Conservation (phyloP, 305 asterid genomes). For the Lippia alba region DNA sequence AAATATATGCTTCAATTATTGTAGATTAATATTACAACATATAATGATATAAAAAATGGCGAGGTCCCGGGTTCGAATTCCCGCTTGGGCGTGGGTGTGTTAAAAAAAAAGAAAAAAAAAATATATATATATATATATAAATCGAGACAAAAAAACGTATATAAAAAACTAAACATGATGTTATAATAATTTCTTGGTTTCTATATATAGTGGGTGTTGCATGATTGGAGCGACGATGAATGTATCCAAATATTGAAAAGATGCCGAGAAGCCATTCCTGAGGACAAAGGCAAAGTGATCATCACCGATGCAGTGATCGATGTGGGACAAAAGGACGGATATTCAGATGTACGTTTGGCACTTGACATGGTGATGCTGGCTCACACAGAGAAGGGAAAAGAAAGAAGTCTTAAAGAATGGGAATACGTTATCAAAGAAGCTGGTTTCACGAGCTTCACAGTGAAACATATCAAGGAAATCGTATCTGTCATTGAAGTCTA, state of each 20-base stretch:
- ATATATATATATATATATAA: too few species aligned
- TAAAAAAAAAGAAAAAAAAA: too few species aligned
- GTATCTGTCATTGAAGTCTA: not conserved
- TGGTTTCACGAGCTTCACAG: slow-evolving; percentile 38
- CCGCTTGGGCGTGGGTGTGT: too few species aligned
- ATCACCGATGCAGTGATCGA: slow-evolving; percentile 38
- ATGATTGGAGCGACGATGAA: slow-evolving; percentile 67
- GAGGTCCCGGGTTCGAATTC: too few species aligned
- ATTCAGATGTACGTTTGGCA: slow-evolving; percentile 36
- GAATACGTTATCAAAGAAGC: slow-evolving; percentile 36
- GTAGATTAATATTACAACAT: too few species aligned
- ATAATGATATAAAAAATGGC: too few species aligned
- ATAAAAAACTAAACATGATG: too few species aligned
- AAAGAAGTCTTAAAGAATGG: slow-evolving; percentile 47
- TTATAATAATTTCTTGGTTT: too few species aligned
- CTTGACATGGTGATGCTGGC: slow-evolving; percentile 57
- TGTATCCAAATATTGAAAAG: slow-evolving; percentile 42
- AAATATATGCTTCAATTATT: too few species aligned
- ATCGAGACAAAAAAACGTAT: too few species aligned
- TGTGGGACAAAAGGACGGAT: slow-evolving; percentile 30
- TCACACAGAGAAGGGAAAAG: slow-evolving; percentile 47
- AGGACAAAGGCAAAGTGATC: slow-evolving; percentile 35
- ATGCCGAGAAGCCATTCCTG: slow-evolving; percentile 29
- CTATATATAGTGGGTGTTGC: slow-evolving; percentile 51
- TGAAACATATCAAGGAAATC: slow-evolving; percentile 29